A percentile compares a stretch with the other conserved stretches of the same genome.
phyloP scores from a whole-genome alignment of 768 basidiomycete species.

The Rhodotorula kratochvilovae region DNA sequence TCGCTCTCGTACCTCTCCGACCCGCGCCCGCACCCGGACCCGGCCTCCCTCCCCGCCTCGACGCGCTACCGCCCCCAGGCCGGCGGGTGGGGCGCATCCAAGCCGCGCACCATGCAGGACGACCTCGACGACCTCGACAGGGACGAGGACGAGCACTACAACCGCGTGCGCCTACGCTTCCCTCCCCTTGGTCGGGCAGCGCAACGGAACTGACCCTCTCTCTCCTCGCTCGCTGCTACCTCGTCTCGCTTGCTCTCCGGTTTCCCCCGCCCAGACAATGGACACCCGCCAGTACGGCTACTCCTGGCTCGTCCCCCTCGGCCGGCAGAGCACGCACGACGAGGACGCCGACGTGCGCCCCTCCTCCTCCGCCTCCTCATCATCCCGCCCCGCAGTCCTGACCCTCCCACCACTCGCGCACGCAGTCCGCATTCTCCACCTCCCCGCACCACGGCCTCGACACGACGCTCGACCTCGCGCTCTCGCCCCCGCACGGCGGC shows the following conservation, averaged over 20 bases:
- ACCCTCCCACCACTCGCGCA: neutral
- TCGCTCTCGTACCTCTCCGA: conserved; percentile 2
- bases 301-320: conserved; percentile 32
- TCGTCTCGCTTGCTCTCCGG: too few species aligned
- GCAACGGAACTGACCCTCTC: too few species aligned
- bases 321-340: conserved; percentile 30
- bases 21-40: neutral
- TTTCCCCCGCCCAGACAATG: neutral
- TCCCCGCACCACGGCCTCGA: neutral
- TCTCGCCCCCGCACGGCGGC: neutral
- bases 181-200: too few species aligned
- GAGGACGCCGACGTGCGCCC: conserved; percentile 25
- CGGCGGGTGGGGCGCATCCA: too few species aligned
- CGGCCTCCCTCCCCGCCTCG: conserved; percentile 2
- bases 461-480: neutral
- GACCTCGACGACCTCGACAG: conserved; percentile 28
- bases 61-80: neutral
- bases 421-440: conserved; percentile 19
- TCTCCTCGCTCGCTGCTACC: too few species aligned
- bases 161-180: neutral
- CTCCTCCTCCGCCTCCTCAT: too few species aligned
- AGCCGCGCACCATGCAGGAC: conserved; percentile 16
- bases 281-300: conserved; percentile 27
- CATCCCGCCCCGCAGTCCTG: too few species aligned
- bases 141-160: conserved; percentile 16